These are phyloP conservation scores for Entomortierella parvispora DNA, from an alignment of 192 early-diverging fungal species.

Conservation along the genomic window DNA sequence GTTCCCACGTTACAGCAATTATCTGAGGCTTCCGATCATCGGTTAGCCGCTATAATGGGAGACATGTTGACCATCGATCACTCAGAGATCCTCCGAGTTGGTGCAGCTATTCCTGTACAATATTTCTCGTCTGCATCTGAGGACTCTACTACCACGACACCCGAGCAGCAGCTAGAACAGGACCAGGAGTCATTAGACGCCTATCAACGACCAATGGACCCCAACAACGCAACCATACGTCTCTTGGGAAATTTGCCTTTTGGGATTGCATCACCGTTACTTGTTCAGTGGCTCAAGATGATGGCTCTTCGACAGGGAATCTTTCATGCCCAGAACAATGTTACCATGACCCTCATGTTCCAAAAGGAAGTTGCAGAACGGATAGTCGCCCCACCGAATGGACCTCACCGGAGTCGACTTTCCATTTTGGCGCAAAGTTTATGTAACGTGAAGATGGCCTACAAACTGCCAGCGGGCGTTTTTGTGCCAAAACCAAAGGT, in stretches of 20 bases:
- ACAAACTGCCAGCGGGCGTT: constrained; percentile 65
- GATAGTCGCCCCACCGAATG: constrained; percentile 64
- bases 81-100: constrained; percentile 56
- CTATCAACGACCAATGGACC: constrained; percentile 8
- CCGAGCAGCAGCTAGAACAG: background rate
- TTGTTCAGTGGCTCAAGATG: constrained; percentile 78
- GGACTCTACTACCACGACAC: background rate
- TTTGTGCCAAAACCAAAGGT: constrained; percentile 85
- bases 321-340: constrained; percentile 55
- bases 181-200: background rate
- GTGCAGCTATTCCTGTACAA: constrained; percentile 11
- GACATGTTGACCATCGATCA: constrained; percentile 75
- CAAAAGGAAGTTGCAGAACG: constrained; percentile 82
- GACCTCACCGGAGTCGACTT: constrained; percentile 67
- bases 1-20: constrained; percentile 74
- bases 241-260: constrained; percentile 87
- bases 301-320: constrained; percentile 65
- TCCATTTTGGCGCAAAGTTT: constrained; percentile 79
- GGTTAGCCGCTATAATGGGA: constrained; percentile 60
- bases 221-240: constrained; percentile 54
- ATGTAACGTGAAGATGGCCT: constrained; percentile 71
- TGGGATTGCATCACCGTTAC: constrained; percentile 74
- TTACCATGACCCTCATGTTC: constrained; percentile 87
- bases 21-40: constrained; percentile 68
- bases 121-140: constrained; percentile 10